Evolutionary conservation across 1,284 basidiomycete species (phyloP), one percentile per base, ranked within the genome.

Genomic region (Cerrena zonata): DNA sequence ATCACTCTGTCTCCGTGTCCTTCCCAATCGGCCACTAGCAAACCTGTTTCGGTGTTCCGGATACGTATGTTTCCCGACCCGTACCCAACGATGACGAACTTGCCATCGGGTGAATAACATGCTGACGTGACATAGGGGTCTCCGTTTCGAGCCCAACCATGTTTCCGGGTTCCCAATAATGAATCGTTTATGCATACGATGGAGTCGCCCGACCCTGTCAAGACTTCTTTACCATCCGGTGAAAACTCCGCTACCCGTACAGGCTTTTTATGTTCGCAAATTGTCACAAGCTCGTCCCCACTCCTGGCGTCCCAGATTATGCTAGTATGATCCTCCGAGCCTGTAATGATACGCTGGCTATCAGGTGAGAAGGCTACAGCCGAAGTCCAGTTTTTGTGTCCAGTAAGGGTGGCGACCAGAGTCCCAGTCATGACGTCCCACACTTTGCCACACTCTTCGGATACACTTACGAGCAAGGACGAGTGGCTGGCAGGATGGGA

Each of bases 201-300:
- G 3, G n/a, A 24, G 30, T 56, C 50, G 12, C 44, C 37, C 21
- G 58, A 58, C n/a, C 57, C 58, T 23, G 57, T 52, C n/a, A 53
- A 41, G 43, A 59, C 44, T 19, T 49, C 19, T n/a, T 49, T 50
- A 13, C 62, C 63, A 45, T 73, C 68, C 11, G 62, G 64, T 3
- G 68, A 67, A 51, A 70, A 72, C 21, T 51, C 59, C 18, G 73
- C 58, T 5, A 58, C 58, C 42, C 63, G 67, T 4, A 74, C 61
- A 0, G 60, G 55, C 2, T 63, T 66, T 1, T 40, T 53, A 54
- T 66, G 64, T 19, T 51, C 62, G 7, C 50, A 40, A 30, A 64
- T 56, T 37, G 53, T 56, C 37, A 39, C 44, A 13, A 50, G 37
- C 7, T 48, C 51, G 15, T 24, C 25, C 22, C 58, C 60, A 1